Conservation (phyloP, 257 asterid genomes). For the Rhazya stricta region DNA sequence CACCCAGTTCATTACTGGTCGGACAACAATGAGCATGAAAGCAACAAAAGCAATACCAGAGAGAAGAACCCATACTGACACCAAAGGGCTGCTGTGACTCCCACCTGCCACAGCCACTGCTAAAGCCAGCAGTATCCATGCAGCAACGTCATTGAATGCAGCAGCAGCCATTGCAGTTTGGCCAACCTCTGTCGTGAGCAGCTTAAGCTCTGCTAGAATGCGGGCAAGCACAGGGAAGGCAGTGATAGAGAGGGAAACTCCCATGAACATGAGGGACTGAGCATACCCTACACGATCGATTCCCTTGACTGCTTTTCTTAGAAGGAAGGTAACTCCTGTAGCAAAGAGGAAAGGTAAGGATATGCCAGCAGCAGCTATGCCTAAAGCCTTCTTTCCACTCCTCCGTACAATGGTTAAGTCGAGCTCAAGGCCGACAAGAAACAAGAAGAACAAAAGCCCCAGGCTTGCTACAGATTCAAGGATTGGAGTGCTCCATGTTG, state of each 20-base stretch:
- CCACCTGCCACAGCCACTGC: conserved; percentile 58
- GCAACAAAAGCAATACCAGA: conserved; percentile 38
- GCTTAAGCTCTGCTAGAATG: conserved; percentile 55
- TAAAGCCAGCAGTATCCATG: conserved; percentile 63
- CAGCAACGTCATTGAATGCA: conserved; percentile 55
- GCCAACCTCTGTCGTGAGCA: conserved; percentile 50
- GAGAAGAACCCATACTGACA: conserved; percentile 48
- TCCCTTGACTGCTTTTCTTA: conserved; percentile 32
- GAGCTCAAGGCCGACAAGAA: conserved; percentile 58
- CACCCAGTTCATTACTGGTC: conserved; percentile 52
- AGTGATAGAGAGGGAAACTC: conserved; percentile 61
- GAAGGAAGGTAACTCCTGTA: conserved; percentile 34
- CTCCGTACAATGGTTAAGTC: conserved; percentile 39
- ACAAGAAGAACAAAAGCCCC: conserved; percentile 55
- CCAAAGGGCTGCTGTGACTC: conserved; percentile 33
- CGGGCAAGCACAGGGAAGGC: conserved; percentile 70
- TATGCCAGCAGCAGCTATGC: conserved; percentile 50
- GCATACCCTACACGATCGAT: conserved; percentile 35
- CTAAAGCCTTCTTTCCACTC: conserved; percentile 36
- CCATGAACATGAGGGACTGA: conserved; percentile 46
- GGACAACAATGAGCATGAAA: conserved; percentile 45
- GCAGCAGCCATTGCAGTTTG: conserved; percentile 71
- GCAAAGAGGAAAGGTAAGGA: conserved; percentile 40
- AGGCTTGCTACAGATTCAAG: conserved; percentile 50
- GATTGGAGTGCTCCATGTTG: conserved; percentile 49